Evolutionary conservation across 2,329 filamentous ascomycete species (phyloP).

Genomic region (Cercospora zeae-maydis): DNA sequence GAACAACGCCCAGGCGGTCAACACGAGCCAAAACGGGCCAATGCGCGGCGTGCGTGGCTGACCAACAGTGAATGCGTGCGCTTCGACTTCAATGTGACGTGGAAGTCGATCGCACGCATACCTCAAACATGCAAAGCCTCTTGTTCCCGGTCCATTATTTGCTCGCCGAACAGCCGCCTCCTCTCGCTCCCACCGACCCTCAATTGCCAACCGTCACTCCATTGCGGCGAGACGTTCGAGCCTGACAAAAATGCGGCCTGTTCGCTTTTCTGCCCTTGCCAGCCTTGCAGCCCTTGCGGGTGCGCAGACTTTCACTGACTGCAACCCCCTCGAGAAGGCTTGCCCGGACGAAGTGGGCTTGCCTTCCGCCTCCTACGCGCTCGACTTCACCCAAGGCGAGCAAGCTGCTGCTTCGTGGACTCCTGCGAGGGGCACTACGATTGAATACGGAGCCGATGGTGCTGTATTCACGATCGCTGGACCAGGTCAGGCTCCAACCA

Average conservation of each 20-base stretch:
- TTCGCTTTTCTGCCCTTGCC: constrained; percentile 34
- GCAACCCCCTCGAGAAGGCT: constrained; percentile 68
- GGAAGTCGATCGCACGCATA: background rate
- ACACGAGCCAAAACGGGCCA: background rate
- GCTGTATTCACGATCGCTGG: constrained; percentile 69
- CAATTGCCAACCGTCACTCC: background rate
- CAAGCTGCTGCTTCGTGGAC: constrained; percentile 60
- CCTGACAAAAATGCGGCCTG: constrained; percentile 33
- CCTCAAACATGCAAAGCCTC: background rate
- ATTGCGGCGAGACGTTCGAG: background rate
- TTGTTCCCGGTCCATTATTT: background rate
- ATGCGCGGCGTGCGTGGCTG: constrained; percentile 2
- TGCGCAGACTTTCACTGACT: constrained; percentile 73
- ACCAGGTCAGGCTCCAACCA: constrained; percentile 68
- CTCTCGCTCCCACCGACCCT: background rate
- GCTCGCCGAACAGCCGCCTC: background rate
- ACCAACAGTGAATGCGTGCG: background rate
- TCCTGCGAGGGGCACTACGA: constrained; percentile 60
- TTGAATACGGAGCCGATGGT: constrained; percentile 60
- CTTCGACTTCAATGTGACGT: constrained; percentile 4
- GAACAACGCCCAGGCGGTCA: constrained; percentile 1
- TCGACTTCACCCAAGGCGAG: constrained; percentile 52
- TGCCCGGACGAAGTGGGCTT: constrained; percentile 72
- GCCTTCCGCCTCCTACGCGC: constrained; percentile 52
- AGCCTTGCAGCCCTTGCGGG: constrained; percentile 43